Percentiles rank a stretch among this genome's conserved stretches.
These are phyloP conservation scores for Ustilago cynodontis DNA, from an alignment of 1,284 basidiomycete genomes.

Conservation along the genomic window DNA sequence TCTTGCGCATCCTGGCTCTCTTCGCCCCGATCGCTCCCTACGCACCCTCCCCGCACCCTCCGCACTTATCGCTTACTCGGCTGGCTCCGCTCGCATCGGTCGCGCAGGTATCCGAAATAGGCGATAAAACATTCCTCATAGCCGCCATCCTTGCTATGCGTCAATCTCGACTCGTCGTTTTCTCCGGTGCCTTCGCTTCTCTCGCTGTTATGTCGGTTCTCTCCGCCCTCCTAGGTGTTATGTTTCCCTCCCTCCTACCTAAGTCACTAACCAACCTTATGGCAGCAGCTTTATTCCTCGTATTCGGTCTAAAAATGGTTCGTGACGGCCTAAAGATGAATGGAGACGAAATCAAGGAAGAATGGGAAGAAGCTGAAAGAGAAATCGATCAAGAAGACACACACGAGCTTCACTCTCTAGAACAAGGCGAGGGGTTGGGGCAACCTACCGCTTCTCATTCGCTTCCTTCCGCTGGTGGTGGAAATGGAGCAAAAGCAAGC, in stretches of 20 bases:
- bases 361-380: conserved; percentile 79
- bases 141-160: conserved; percentile 96
- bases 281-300: conserved; percentile 75
- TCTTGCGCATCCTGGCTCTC: background rate
- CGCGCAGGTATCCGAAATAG: conserved; percentile 72
- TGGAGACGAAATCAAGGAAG: conserved; percentile 72
- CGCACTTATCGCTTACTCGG: too few species aligned
- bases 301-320: conserved; percentile 64
- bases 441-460: background rate
- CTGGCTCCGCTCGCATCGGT: too few species aligned
- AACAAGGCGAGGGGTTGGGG: too few species aligned
- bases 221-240: conserved; percentile 64
- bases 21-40: background rate
- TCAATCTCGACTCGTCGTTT: conserved; percentile 86
- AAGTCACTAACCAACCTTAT: conserved; percentile 79
- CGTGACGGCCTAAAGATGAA: conserved; percentile 57
- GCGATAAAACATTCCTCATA: conserved; percentile 98
- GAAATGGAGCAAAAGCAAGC: background rate
- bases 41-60: too few species aligned
- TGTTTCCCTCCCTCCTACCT: conserved; percentile 64
- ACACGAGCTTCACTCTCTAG: conserved; percentile 75
- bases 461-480: background rate
- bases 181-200: conserved; percentile 87
- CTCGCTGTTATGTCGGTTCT: conserved; percentile 82
- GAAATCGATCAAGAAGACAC: conserved; percentile 83